Percentiles rank a stretch among this genome's conserved stretches.
Conservation (phyloP, 2,329 filamentous ascomycete genomes). For the Pseudocercospora vitis region DNA sequence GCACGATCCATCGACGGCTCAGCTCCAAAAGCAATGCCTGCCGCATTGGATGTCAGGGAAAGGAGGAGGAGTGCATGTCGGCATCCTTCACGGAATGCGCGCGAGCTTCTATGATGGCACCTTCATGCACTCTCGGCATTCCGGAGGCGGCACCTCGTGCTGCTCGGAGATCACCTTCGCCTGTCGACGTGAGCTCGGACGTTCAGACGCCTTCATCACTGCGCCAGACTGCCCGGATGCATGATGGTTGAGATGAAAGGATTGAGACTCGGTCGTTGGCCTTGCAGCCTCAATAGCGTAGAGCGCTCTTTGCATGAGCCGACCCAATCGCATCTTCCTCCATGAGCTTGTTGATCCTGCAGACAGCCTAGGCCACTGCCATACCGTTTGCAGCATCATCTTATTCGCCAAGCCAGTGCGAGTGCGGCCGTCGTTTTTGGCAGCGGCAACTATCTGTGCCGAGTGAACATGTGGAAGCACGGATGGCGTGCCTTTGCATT, state of each 20-base stretch:
- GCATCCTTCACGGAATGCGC: background rate
- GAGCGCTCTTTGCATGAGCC: background rate
- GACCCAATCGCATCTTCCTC: background rate
- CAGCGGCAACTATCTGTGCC: constrained; percentile 1
- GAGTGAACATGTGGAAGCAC: background rate
- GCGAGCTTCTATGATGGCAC: background rate
- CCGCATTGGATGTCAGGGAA: background rate
- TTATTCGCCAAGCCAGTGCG: constrained; percentile 8
- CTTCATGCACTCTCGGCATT: background rate
- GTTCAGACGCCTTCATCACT: too few relatives aligned
- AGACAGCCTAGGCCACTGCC: constrained; percentile 1
- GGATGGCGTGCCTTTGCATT: constrained; percentile 5
- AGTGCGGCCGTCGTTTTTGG: background rate
- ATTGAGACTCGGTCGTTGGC: background rate
- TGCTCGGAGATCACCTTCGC: background rate
- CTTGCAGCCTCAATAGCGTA: background rate
- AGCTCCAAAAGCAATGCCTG: background rate
- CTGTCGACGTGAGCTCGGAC: background rate
- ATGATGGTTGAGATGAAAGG: too few relatives aligned
- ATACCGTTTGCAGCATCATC: background rate
- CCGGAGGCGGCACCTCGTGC: too few relatives aligned
- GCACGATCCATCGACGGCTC: background rate
- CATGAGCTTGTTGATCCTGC: constrained; percentile 8
- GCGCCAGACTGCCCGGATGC: too few relatives aligned
- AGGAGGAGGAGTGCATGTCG: constrained; percentile 1